These are phyloP conservation scores for Colletotrichum coccodes DNA, from an alignment of 2,329 filamentous ascomycete genomes.

Conservation along the genomic window DNA sequence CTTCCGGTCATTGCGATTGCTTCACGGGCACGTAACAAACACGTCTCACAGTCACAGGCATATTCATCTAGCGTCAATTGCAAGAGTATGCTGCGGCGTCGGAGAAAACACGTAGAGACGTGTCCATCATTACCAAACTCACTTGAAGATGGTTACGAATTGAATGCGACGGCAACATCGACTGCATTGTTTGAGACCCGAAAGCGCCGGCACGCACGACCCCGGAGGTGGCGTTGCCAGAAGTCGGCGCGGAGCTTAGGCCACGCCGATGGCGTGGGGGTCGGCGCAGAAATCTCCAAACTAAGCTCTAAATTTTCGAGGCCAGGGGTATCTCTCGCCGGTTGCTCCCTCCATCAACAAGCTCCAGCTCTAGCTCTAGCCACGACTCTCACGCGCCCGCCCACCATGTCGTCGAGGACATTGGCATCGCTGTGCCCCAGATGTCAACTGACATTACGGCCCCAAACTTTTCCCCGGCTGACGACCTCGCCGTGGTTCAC, in stretches of 20 bases:
- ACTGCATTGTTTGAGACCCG: neutral
- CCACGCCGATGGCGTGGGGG: conserved; percentile 29
- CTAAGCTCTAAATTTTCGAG: conserved; percentile 27
- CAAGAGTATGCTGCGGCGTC: too few species aligned
- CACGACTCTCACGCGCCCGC: neutral
- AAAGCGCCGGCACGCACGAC: neutral
- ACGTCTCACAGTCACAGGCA: too few species aligned
- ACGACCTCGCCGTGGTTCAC: conserved; percentile 43
- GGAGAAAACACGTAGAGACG: too few species aligned
- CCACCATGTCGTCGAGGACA: conserved; percentile 31
- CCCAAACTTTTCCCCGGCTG: conserved; percentile 16
- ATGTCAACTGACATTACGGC: conserved; percentile 27
- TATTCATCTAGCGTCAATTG: too few species aligned
- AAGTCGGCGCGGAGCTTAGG: conserved; percentile 31
- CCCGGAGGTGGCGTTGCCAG: conserved; percentile 8
- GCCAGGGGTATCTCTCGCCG: neutral
- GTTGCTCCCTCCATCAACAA: conserved; percentile 13
- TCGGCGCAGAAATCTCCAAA: conserved; percentile 28
- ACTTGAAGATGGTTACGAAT: neutral
- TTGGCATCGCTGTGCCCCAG: conserved; percentile 31
- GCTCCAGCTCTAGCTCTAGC: neutral
- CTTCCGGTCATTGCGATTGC: too few species aligned
- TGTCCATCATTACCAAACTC: neutral
- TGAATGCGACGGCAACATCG: neutral
- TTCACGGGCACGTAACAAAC: too few species aligned